Conservation (phyloP, 306 rosid species). For the Casuarina cunninghamiana region DNA sequence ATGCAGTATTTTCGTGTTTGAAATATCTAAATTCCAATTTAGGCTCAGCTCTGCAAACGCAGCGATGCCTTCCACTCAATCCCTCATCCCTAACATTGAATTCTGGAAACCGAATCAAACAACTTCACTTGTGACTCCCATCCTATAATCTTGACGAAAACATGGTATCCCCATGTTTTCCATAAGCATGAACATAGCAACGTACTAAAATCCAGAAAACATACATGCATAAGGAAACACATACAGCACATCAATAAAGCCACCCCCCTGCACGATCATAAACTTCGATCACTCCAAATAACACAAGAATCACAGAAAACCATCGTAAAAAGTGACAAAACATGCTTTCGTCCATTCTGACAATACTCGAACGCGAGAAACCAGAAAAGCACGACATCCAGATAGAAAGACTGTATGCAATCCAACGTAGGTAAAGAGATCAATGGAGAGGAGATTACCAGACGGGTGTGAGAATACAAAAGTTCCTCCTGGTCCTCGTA, state of each 20-base stretch:
- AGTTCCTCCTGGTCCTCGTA: background rate
- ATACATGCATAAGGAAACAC: background rate
- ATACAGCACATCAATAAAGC: background rate
- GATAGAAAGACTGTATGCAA: background rate
- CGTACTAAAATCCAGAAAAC: background rate
- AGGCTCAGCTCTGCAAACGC: background rate
- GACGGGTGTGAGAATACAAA: background rate
- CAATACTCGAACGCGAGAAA: background rate
- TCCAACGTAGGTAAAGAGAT: conserved; percentile 12
- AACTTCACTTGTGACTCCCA: background rate
- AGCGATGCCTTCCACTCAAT: background rate
- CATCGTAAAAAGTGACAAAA: background rate
- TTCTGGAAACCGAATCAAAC: background rate
- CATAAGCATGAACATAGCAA: too few relatives aligned
- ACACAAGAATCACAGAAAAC: conserved; percentile 3
- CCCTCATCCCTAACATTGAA: background rate
- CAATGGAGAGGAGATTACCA: background rate
- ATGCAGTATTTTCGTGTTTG: background rate
- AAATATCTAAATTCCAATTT: background rate
- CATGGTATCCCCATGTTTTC: background rate
- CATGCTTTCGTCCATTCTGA: too few relatives aligned
- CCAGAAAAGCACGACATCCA: background rate
- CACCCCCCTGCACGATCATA: background rate
- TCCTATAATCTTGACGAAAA: background rate
- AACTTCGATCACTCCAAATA: background rate